Conservation (phyloP, 73 alveolate genomes). For the Paramecium bursaria region DNA sequence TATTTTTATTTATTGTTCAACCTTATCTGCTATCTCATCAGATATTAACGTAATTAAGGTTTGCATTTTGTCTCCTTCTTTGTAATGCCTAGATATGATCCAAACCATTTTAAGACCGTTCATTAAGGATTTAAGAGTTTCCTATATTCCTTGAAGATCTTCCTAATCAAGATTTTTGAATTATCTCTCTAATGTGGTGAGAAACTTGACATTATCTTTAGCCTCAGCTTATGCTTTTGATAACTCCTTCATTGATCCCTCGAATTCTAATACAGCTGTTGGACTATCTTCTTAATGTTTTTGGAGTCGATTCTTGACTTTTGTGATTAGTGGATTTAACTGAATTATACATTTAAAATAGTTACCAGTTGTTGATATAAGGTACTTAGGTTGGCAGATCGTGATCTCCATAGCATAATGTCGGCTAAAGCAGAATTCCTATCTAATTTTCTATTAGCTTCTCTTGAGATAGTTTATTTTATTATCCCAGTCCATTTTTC, state of each 20-base stretch:
- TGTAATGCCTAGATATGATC: conserved; percentile 96
- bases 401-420: conserved; percentile 84
- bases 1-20: conserved; percentile 90
- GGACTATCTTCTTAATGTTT: conserved; percentile 15
- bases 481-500: conserved; percentile 28
- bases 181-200: conserved; percentile 95
- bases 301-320: conserved; percentile 13
- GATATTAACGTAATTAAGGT: conserved; percentile 89
- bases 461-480: conserved; percentile 3
- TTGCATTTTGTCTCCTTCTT: conserved; percentile 94
- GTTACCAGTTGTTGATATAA: conserved; percentile 75
- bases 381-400: conserved; percentile 84
- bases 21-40: conserved; percentile 96
- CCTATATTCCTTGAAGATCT: conserved; percentile 92
- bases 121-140: conserved; percentile 94
- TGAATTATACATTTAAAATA: background rate
- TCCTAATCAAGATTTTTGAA: conserved; percentile 94
- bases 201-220: conserved; percentile 96
- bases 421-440: conserved; percentile 83
- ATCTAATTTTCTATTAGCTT: conserved; percentile 63
- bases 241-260: conserved; percentile 78
- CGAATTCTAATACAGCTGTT: conserved; percentile 69
- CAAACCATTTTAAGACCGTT: conserved; percentile 96
- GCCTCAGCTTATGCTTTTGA: conserved; percentile 95
- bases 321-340: conserved; percentile 22